A percentile compares a stretch with the other conserved stretches of the same genome.
Conservation (phyloP, 768 basidiomycete genomes). For the Rhodosporidiobolus odoratus region DNA sequence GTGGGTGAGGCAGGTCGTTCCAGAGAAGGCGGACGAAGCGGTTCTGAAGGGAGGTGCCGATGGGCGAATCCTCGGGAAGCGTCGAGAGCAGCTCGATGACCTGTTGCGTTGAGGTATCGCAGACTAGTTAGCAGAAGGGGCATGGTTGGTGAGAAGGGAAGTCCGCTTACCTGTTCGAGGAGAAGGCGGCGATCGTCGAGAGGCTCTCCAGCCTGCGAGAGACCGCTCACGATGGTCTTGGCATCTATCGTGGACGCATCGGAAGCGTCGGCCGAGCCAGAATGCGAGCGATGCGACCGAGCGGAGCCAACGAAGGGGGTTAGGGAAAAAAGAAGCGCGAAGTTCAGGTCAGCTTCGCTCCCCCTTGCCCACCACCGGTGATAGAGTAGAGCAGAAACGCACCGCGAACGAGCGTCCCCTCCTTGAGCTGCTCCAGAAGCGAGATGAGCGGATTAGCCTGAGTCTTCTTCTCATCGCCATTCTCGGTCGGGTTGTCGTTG, state of each 20-base stretch:
- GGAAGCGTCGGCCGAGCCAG: too few relatives aligned
- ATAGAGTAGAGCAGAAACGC: neutral
- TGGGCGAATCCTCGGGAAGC: conserved; percentile 14
- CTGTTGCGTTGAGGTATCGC: neutral
- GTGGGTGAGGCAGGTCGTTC: conserved; percentile 61
- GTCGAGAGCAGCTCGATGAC: conserved; percentile 17
- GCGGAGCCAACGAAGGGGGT: neutral
- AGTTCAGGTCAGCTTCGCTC: neutral
- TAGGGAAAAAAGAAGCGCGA: neutral
- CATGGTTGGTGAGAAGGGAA: neutral
- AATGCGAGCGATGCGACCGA: too few relatives aligned
- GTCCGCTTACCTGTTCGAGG: conserved; percentile 14
- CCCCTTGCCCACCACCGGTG: too few relatives aligned
- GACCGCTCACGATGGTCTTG: neutral
- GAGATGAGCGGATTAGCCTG: neutral
- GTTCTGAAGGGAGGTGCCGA: conserved; percentile 17
- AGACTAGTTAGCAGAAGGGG: neutral
- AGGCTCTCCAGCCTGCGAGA: neutral
- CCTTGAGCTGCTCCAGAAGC: conserved; percentile 10
- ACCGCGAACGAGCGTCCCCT: conserved; percentile 5
- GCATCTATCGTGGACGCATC: neutral
- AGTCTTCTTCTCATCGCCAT: neutral
- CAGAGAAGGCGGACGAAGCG: conserved; percentile 25
- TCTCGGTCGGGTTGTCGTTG: neutral
- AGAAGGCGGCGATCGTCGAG: conserved; percentile 35